These are phyloP conservation scores for Ceriops decandra DNA, from an alignment of 345 rosid genomes.

Conservation along the genomic window DNA sequence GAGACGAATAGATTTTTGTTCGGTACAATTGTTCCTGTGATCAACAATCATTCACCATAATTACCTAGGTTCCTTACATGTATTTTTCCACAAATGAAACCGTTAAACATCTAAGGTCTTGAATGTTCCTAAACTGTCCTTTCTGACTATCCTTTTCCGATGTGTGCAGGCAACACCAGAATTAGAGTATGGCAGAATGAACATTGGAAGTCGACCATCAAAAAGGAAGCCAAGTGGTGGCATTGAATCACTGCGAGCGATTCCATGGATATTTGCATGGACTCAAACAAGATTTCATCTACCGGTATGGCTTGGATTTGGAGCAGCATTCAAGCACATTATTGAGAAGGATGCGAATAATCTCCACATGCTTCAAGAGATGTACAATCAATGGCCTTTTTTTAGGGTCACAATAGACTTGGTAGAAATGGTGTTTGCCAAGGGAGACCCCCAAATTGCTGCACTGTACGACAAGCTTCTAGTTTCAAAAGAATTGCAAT, in stretches of 20 bases:
- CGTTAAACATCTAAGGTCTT: neutral
- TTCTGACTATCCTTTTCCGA: neutral
- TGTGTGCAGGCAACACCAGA: conserved; percentile 79
- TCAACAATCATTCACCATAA: too few relatives aligned
- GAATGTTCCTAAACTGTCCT: neutral
- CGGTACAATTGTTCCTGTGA: neutral
- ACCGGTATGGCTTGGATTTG: conserved; percentile 97
- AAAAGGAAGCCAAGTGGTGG: conserved; percentile 98
- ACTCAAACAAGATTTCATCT: conserved; percentile 95
- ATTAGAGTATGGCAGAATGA: conserved; percentile 96
- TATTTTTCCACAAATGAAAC: neutral
- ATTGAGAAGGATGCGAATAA: conserved; percentile 64
- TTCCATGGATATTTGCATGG: conserved; percentile 99
- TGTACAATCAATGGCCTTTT: conserved; percentile 93
- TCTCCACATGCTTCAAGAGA: conserved; percentile 73
- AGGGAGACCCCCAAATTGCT: conserved; percentile 88
- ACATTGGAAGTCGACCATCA: conserved; percentile 95
- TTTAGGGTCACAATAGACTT: conserved; percentile 90
- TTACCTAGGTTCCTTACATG: too few relatives aligned
- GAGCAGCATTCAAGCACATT: conserved; percentile 73
- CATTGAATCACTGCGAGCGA: conserved; percentile 89
- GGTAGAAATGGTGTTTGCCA: conserved; percentile 98
- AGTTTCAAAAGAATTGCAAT: conserved; percentile 70
- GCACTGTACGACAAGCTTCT: conserved; percentile 81
- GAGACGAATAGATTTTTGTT: neutral